Conservation (phyloP, 2,329 filamentous ascomycete species). For the Botryotinia convoluta region DNA sequence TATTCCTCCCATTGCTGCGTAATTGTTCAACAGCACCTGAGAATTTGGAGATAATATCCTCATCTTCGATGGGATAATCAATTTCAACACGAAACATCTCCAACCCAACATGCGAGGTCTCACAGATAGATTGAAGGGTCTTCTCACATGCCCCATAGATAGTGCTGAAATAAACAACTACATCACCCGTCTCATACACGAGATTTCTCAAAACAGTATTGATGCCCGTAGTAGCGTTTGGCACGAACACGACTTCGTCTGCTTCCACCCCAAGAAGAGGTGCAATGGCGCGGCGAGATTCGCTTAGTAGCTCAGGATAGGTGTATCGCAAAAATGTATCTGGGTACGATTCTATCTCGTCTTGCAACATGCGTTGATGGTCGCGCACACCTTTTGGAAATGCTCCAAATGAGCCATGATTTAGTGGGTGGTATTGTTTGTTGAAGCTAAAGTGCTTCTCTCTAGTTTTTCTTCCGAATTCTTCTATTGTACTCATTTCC, state of each 20-base stretch:
- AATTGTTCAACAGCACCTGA: neutral
- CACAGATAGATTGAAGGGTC: conserved; percentile 61
- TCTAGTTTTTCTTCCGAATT: neutral
- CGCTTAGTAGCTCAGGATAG: neutral
- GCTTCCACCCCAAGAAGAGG: neutral
- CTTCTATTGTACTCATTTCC: neutral
- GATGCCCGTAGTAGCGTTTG: conserved; percentile 74
- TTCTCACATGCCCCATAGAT: conserved; percentile 78
- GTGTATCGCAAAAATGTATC: neutral
- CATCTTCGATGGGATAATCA: conserved; percentile 67
- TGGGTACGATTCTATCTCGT: neutral
- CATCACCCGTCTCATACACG: conserved; percentile 60
- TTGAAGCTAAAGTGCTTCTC: neutral
- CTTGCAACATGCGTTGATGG: neutral
- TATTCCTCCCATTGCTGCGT: neutral
- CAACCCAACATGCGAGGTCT: conserved; percentile 19
- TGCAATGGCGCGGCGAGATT: neutral
- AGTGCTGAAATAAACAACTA: conserved; percentile 73
- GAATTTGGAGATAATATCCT: conserved; percentile 36
- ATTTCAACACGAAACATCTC: conserved; percentile 48
- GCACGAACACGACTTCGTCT: conserved; percentile 49
- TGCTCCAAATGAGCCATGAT: neutral
- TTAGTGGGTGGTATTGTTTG: neutral
- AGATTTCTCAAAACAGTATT: conserved; percentile 77
- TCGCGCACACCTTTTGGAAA: neutral